Conservation (phyloP, 495 filamentous ascomycete genomes). For the Mycothermus thermophilus region DNA sequence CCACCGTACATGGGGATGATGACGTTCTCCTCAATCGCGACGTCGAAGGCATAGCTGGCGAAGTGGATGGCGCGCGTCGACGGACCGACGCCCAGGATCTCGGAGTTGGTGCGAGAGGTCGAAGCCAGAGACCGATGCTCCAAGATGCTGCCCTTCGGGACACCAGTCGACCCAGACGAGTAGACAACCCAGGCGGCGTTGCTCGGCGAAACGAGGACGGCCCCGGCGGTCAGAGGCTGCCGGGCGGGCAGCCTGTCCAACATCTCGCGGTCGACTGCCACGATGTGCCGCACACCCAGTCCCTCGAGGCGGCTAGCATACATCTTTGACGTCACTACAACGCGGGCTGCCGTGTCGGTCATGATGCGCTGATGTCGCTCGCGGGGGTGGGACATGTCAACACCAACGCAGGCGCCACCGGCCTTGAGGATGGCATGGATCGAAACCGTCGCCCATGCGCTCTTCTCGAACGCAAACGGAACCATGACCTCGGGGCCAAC, state of each 20-base stretch:
- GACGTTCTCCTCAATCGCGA: slow-evolving; percentile 42
- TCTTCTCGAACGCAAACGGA: slow-evolving; percentile 44
- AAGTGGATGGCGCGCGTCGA: slow-evolving; percentile 44
- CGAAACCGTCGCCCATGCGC: slow-evolving; percentile 39
- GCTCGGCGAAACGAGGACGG: slow-evolving; percentile 7
- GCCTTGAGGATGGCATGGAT: slow-evolving; percentile 44
- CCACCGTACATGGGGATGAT: slow-evolving; percentile 39
- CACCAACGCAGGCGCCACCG: slow-evolving; percentile 43
- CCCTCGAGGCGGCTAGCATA: slow-evolving; percentile 10
- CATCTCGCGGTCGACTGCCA: background rate
- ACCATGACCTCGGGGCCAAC: slow-evolving; percentile 38
- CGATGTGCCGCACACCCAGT: background rate
- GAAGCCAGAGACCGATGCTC: slow-evolving; percentile 27
- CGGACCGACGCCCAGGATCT: slow-evolving; percentile 17
- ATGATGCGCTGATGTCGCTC: slow-evolving; percentile 27
- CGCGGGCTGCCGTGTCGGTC: slow-evolving; percentile 8
- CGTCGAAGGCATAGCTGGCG: slow-evolving; percentile 49
- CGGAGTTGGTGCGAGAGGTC: slow-evolving; percentile 26
- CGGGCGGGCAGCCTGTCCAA: background rate
- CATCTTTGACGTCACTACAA: slow-evolving; percentile 40
- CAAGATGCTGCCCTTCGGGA: slow-evolving; percentile 31
- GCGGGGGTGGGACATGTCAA: slow-evolving; percentile 44
- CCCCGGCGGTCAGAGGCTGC: background rate
- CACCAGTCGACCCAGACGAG: slow-evolving; percentile 37
- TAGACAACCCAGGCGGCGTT: slow-evolving; percentile 41